A percentile compares a stretch with the other conserved stretches of the same genome.
phyloP scores from a whole-genome alignment of 2,329 filamentous ascomycete genomes.

The Fusarium sterilihyphosum region DNA sequence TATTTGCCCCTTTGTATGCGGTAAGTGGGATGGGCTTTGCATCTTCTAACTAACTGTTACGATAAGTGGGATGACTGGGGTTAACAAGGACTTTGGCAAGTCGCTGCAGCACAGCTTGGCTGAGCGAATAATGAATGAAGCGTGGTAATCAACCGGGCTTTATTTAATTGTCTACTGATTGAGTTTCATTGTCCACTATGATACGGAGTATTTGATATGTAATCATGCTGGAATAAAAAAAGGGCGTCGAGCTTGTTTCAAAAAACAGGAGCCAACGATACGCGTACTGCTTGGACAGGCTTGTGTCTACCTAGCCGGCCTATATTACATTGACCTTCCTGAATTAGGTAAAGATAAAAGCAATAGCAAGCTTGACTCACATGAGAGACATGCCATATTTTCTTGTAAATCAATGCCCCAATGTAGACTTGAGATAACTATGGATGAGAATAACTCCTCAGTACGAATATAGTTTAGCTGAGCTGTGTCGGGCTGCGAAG shows the following conservation, averaged over 20 bases:
- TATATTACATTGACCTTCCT: not conserved
- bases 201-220: not conserved
- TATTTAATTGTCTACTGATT: accelerated
- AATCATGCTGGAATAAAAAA: accelerated
- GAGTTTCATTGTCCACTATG: accelerated
- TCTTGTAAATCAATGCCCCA: not conserved
- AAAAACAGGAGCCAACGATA: accelerated
- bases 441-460: not conserved
- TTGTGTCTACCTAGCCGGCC: no score
- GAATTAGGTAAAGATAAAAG: accelerated
- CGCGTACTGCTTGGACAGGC: accelerated
- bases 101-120: not conserved
- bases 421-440: not conserved
- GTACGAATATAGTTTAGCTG: not conserved
- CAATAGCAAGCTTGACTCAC: not conserved
- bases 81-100: not conserved
- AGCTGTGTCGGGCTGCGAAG: not conserved
- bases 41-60: not conserved
- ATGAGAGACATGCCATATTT: not conserved
- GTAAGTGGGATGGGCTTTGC: not conserved
- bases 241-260: not conserved
- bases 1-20: no score
- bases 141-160: not conserved
- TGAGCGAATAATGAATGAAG: no score
- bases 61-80: not conserved